Evolutionary conservation across 129 eudicot species (phyloP).

Genomic region (Saposhnikovia divaricata): DNA sequence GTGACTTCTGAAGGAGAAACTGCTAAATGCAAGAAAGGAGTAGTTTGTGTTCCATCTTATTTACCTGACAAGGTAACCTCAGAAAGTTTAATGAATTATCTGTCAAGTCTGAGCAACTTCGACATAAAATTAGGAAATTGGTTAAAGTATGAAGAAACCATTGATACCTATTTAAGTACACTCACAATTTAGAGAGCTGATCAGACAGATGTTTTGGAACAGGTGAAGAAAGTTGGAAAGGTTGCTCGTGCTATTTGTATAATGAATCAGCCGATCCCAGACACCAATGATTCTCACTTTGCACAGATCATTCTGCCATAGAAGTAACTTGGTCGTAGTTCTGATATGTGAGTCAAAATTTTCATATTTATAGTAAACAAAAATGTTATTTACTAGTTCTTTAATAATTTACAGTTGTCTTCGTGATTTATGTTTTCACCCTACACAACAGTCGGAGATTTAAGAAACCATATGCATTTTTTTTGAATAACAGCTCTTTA

Average conservation of each 20-base stretch:
- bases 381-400: neutral
- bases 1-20: slow-evolving; percentile 97
- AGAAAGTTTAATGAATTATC: neutral
- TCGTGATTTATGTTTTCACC: neutral
- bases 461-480: neutral
- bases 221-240: slow-evolving; percentile 80
- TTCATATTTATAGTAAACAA: neutral
- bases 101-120: neutral
- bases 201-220: slow-evolving; percentile 12
- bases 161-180: neutral
- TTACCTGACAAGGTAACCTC: slow-evolving; percentile 62
- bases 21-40: slow-evolving; percentile 81
- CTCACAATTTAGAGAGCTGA: neutral
- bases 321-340: slow-evolving; percentile 86
- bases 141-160: neutral
- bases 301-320: slow-evolving; percentile 88
- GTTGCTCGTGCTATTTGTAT: slow-evolving; percentile 94
- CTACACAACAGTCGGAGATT: neutral
- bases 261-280: slow-evolving; percentile 95
- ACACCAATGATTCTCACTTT: slow-evolving; percentile 84
- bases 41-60: slow-evolving; percentile 95
- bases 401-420: neutral
- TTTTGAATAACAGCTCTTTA: too few relatives aligned
- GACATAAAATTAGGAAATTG: neutral
- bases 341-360: slow-evolving; percentile 66